These are phyloP conservation scores for Prunus dulcis DNA, from an alignment of 306 rosid species.

Conservation along the genomic window DNA sequence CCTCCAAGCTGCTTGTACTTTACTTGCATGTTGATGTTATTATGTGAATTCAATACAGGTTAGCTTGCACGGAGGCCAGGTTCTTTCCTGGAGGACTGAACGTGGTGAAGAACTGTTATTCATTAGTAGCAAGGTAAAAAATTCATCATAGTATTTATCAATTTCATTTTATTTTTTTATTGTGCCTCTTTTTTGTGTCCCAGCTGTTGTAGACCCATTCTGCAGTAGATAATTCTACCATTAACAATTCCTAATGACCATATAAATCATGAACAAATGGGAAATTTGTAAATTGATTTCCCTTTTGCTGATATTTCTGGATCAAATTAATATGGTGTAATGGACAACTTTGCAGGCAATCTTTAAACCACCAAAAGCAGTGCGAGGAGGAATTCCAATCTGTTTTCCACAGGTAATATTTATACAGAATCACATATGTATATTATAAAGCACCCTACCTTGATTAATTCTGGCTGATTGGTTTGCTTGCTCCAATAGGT, in stretches of 20 bases:
- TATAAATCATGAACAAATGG: neutral
- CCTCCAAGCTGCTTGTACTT: neutral
- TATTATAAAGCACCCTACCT: neutral
- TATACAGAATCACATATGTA: neutral
- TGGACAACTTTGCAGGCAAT: conserved; percentile 46
- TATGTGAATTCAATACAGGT: conserved; percentile 42
- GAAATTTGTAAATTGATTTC: neutral
- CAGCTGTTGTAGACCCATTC: neutral
- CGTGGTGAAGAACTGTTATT: conserved; percentile 72
- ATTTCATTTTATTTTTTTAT: neutral
- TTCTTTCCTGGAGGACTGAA: conserved; percentile 84
- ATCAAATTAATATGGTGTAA: neutral
- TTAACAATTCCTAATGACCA: neutral
- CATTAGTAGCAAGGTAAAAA: conserved; percentile 61
- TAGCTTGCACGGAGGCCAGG: conserved; percentile 89
- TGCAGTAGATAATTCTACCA: neutral
- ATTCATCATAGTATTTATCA: neutral
- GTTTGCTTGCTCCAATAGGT: conserved; percentile 39
- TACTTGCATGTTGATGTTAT: neutral
- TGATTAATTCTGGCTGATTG: neutral
- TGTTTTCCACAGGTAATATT: conserved; percentile 82
- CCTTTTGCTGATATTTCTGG: neutral
- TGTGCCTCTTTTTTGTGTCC: neutral
- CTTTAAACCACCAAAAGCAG: conserved; percentile 71
- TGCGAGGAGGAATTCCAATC: conserved; percentile 90